Base-by-base conservation (phyloP, 169 alveolate species). In the Besnoitia besnoiti region DNA sequence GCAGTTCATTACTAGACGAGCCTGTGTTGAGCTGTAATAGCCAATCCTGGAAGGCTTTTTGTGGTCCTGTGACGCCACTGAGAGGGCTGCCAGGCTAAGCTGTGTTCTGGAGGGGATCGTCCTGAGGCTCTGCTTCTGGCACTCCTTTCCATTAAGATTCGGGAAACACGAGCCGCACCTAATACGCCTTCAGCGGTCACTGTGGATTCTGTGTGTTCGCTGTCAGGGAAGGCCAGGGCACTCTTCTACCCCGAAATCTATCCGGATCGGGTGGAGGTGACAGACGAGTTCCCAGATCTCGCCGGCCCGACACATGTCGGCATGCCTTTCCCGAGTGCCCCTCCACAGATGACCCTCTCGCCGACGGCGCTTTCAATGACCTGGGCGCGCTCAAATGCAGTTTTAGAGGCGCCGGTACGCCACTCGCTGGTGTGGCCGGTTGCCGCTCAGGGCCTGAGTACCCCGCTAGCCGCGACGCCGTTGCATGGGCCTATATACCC, bases 191-290 rank as follows among this genome's bases (percentile, higher is more conserved):
- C n/a, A n/a, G n/a, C n/a, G n/a, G n/a, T n/a, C n/a, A n/a, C n/a
- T n/a, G n/a, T n/a, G n/a, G n/a, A n/a, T n/a, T n/a, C n/a, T 55
- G 16, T 24, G 21, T 55, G 1, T 7, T 73, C 19, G 42, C 33
- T 21, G 21, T 73, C 84, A 73, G 84, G 84, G 30, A 33, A 73
- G 84, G 40, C 84, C 0, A 33, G 16, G 46, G 84, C 84, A 10
- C 46, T 73, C 33, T 73, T 73, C 84, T 73, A 73, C 33, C 84
- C 84, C 46, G 84, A 73, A 33, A 73, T 73, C 46, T 73, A 73
- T 44, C 84, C 84, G 84, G 84, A 73, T 21, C 40, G 84, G 46
- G 46, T 73, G 84, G 84, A 21, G 44, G 44, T 73, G 84, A 73
- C 46, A 44, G 49, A 73, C 19, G 84, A 73, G 27, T 27, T 30